Evolutionary conservation across 805 yeast species (phyloP).

Genomic region (Spathaspora sp.): DNA sequence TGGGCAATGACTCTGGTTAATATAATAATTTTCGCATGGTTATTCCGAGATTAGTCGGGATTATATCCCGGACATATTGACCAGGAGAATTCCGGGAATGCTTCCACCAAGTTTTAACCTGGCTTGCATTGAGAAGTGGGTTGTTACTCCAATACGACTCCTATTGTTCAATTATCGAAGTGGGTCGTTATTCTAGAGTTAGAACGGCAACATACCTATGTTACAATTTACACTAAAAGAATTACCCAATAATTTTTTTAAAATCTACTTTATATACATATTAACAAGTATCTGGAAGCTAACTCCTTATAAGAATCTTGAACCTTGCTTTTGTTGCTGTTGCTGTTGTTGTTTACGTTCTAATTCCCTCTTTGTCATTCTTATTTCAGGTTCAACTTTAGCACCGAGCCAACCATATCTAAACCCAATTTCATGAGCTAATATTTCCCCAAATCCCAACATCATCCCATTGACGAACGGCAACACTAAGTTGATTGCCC

Average conservation of each 20-base stretch:
- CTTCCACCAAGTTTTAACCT: background rate
- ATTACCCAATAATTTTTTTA: background rate
- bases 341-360: background rate
- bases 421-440: slow-evolving; percentile 91
- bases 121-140: too few relatives aligned
- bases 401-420: slow-evolving; percentile 74
- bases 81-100: background rate
- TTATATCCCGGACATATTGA: background rate
- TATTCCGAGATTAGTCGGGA: background rate
- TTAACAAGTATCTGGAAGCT: background rate
- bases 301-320: slow-evolving; percentile 13
- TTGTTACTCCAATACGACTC: background rate
- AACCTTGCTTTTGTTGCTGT: background rate
- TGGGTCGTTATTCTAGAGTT: background rate
- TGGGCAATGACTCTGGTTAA: background rate
- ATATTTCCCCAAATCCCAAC: slow-evolving; percentile 93
- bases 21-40: background rate
- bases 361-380: slow-evolving; percentile 19
- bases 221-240: background rate
- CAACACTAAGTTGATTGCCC: slow-evolving; percentile 70
- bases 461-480: slow-evolving; percentile 93
- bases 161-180: too few relatives aligned
- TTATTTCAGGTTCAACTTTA: slow-evolving; percentile 44
- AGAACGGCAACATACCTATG: background rate
- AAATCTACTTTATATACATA: background rate